Percentiles rank a stretch among this genome's conserved stretches.
Conservation (phyloP, 257 asterid genomes). For the Catharanthus roseus region DNA sequence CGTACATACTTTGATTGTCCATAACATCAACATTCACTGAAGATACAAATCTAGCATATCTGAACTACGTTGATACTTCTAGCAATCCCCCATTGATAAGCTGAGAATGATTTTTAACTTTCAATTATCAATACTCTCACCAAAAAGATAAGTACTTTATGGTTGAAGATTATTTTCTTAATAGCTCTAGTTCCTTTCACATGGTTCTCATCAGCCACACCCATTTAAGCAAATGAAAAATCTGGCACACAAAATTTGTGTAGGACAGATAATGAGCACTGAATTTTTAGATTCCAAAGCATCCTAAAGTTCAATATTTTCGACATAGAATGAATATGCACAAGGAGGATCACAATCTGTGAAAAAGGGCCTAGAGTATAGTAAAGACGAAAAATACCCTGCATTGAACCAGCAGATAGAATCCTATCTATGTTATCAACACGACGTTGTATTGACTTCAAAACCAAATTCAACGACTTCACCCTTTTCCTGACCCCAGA, state of each 20-base stretch:
- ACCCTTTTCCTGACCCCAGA: conserved; percentile 86
- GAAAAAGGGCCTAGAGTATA: background rate
- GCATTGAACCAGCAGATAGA: conserved; percentile 51
- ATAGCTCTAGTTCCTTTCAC: background rate
- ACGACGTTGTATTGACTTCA: conserved; percentile 83
- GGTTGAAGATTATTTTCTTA: background rate
- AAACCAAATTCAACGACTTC: conserved; percentile 60
- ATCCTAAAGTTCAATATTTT: background rate
- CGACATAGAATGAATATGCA: background rate
- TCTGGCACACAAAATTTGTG: background rate
- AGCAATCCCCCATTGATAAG: background rate
- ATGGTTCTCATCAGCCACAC: background rate
- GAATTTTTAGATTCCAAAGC: background rate
- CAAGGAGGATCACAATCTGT: background rate
- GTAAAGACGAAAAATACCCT: conserved; percentile 37
- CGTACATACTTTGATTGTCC: background rate
- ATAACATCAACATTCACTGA: background rate
- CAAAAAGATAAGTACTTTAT: background rate
- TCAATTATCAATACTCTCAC: background rate
- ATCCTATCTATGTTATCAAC: conserved; percentile 82
- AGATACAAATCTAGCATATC: background rate
- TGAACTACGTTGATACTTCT: background rate
- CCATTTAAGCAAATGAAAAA: background rate
- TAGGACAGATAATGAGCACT: background rate
- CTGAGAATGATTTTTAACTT: background rate